These are phyloP conservation scores for Volvariella volvacea DNA, from an alignment of 1,284 basidiomycete genomes.

Conservation along the genomic window DNA sequence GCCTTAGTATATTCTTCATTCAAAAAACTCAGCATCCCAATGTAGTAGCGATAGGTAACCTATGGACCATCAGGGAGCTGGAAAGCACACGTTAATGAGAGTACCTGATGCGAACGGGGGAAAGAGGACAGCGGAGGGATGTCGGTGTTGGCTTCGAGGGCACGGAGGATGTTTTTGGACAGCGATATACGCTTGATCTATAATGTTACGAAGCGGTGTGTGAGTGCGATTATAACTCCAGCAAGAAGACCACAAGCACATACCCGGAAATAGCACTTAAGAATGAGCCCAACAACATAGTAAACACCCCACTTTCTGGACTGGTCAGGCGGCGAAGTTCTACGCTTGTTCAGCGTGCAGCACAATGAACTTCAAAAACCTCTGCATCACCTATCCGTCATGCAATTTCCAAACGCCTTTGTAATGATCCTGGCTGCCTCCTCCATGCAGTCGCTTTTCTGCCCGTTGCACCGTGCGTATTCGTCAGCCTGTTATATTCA, in stretches of 20 bases:
- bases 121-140: constrained; percentile 74
- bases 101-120: constrained; percentile 82
- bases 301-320: constrained; percentile 94
- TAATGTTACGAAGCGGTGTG: neutral
- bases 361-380: no score
- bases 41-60: constrained; percentile 90
- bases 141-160: constrained; percentile 80
- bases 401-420: constrained; percentile 88
- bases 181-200: constrained; percentile 88
- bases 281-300: constrained; percentile 85
- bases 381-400: constrained; percentile 71
- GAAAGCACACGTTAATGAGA: constrained; percentile 15
- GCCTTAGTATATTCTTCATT: constrained; percentile 88
- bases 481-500: constrained; percentile 51
- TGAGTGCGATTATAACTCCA: neutral
- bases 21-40: constrained; percentile 90
- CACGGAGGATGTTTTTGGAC: constrained; percentile 88
- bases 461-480: constrained; percentile 49
- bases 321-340: constrained; percentile 60
- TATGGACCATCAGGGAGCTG: constrained; percentile 21
- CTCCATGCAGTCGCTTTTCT: constrained; percentile 74
- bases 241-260: no score
- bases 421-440: constrained; percentile 88
- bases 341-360: constrained; percentile 14
- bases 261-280: constrained; percentile 94